These are phyloP conservation scores for Blastobotrys arbuscula DNA, from an alignment of 1,139 yeast genomes.

Conservation along the genomic window DNA sequence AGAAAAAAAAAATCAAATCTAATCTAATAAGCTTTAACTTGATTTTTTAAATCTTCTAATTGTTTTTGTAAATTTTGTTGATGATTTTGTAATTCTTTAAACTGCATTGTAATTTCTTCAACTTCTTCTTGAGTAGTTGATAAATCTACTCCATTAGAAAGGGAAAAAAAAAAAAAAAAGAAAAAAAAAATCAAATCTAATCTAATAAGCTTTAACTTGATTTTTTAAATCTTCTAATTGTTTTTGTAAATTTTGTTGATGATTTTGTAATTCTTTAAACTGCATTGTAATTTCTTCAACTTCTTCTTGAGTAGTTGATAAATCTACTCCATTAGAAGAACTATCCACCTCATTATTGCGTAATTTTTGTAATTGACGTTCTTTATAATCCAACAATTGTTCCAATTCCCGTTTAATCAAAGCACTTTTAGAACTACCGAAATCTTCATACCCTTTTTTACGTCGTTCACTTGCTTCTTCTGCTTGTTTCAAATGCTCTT, in stretches of 20 bases:
- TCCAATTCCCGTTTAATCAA: slow-evolving; percentile 68
- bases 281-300: slow-evolving; percentile 61
- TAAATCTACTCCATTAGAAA: slow-evolving; percentile 17
- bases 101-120: slow-evolving; percentile 59
- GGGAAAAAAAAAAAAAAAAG: neutral
- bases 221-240: slow-evolving; percentile 46
- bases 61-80: slow-evolving; percentile 48
- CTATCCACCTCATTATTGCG: slow-evolving; percentile 23
- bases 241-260: slow-evolving; percentile 44
- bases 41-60: slow-evolving; percentile 42
- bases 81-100: slow-evolving; percentile 54
- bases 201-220: slow-evolving; percentile 35
- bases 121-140: slow-evolving; percentile 48
- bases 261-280: slow-evolving; percentile 55
- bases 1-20: neutral
- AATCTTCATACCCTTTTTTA: slow-evolving; percentile 40
- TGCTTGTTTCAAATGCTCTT: slow-evolving; percentile 54
- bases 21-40: slow-evolving; percentile 32
- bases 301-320: slow-evolving; percentile 44
- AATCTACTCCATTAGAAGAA: slow-evolving; percentile 18
- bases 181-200: neutral
- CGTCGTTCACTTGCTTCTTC: slow-evolving; percentile 45
- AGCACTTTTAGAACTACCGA: slow-evolving; percentile 38
- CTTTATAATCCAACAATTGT: slow-evolving; percentile 71
- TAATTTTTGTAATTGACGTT: slow-evolving; percentile 40